phyloP scores from a whole-genome alignment of 768 basidiomycete species.

The Cystofilobasidium capitatum region DNA sequence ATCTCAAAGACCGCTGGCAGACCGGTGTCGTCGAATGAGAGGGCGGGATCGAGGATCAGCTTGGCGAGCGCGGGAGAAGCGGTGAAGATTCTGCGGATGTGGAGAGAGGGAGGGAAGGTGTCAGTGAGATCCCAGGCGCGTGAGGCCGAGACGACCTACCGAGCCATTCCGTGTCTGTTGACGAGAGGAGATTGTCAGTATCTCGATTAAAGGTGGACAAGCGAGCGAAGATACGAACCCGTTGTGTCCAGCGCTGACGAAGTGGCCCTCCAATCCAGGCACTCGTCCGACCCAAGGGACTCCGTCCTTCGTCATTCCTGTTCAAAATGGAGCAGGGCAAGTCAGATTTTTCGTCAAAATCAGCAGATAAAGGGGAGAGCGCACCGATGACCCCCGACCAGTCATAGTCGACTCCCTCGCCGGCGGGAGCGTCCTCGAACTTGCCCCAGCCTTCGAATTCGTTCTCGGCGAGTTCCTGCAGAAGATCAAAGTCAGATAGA shows the following conservation, averaged over 20 bases:
- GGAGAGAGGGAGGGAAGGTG: not conserved
- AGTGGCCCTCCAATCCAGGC: slow-evolving; percentile 11
- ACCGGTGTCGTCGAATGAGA: not conserved
- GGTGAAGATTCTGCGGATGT: not conserved
- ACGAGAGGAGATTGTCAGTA: not conserved
- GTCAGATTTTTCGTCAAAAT: not conserved
- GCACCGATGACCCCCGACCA: slow-evolving; percentile 7
- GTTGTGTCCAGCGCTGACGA: slow-evolving; percentile 15
- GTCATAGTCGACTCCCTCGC: not conserved
- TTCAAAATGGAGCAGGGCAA: not conserved
- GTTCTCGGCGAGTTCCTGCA: not conserved
- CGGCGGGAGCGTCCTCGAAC: slow-evolving; percentile 1
- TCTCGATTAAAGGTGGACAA: not conserved
- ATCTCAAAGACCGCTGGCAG: slow-evolving; percentile 16
- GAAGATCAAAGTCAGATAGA: not conserved
- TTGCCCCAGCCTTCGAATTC: slow-evolving; percentile 8
- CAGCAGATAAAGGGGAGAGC: not conserved
- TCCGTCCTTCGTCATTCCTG: slow-evolving; percentile 11
- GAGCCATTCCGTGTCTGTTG: slow-evolving; percentile 11
- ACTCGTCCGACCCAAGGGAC: slow-evolving; percentile 14
- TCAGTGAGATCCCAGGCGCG: not conserved
- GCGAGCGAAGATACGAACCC: not conserved
- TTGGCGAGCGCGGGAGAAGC: not conserved
- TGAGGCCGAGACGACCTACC: not conserved
- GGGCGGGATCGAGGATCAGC: not conserved